Base-by-base conservation (phyloP, 1,284 basidiomycete species). In the Schizophyllum amplum region DNA sequence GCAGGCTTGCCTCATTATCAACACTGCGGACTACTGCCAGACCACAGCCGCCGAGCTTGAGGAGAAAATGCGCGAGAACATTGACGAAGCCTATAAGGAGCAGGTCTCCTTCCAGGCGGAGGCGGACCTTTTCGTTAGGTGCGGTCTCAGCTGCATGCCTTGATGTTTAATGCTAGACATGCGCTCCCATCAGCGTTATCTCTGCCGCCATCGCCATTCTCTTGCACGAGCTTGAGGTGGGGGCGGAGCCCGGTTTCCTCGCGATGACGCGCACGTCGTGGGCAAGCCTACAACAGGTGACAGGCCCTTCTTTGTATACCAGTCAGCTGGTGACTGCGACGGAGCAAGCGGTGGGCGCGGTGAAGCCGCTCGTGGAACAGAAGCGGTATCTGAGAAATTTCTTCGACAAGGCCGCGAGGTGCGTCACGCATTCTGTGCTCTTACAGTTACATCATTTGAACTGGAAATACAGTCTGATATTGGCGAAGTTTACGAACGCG, bases 11-110 rank as follows among this genome's bases (percentile, higher is more conserved):
- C 75, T 93, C 20, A 75, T 97, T 22, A 86, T 99, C 67, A 99
- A 99, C 67, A 99, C 97, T 0, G 95, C 95, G 1, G 96, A 99
- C 66, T 99, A 99, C 71, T 99, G 97, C 69, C 89, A 94, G 64
- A 87, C 84, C 4, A 99, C 96, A 1, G 90, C 94, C 1, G 68
- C 84, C 21, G 94, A 97, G 89, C 80, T 99, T 22, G 96, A 98
- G 68, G 91, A 96, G 63, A 92, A 92, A 65, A 84, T 98, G 50
- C 84, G 86, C 58, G 86, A 90, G 59, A 92, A 92, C 67, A 83
- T 98, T 55, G 78, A 84, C 58, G 78, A 83, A 0, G 84, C 87
- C 47, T 89, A 83, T 67, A 86, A 84, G 64, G 87, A 90, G 25
- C 84, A 84, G 56, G 76, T 99, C 47, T 87, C 86, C 2, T 82